Conservation (phyloP, 805 yeast species). For the Teunomyces funiuensis region DNA sequence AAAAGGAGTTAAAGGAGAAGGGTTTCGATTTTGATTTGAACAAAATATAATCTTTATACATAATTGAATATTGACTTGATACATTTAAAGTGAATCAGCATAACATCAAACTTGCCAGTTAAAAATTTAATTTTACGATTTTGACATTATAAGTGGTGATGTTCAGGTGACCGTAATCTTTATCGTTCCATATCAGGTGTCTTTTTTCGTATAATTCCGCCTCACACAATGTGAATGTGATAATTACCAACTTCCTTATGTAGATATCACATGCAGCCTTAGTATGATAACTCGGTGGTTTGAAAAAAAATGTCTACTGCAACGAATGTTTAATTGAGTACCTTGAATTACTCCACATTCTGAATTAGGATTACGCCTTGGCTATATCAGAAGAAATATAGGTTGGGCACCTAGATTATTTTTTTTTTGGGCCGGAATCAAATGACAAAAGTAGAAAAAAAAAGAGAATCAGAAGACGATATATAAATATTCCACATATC, state of each 20-base stretch:
- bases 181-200: too few species aligned
- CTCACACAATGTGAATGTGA: conserved; percentile 4
- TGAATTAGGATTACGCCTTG: neutral
- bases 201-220: conserved; percentile 1
- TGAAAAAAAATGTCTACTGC: neutral
- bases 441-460: conserved; percentile 5
- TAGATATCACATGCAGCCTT: neutral
- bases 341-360: neutral
- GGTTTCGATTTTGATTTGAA: conserved; percentile 54
- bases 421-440: conserved; percentile 6
- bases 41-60: conserved; percentile 3
- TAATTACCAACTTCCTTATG: neutral
- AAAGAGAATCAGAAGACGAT: conserved; percentile 4
- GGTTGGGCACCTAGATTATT: neutral
- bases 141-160: neutral
- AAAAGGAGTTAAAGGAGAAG: conserved; percentile 48
- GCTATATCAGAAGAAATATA: neutral
- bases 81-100: too few species aligned
- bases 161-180: too few species aligned
- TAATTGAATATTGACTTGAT: conserved; percentile 2
- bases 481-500: conserved; percentile 5
- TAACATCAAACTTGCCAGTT: too few species aligned
- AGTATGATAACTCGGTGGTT: neutral
- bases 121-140: too few species aligned
- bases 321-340: neutral